Base-by-base conservation (phyloP, 2,329 filamentous ascomycete species). In the Alternaria sp. region DNA sequence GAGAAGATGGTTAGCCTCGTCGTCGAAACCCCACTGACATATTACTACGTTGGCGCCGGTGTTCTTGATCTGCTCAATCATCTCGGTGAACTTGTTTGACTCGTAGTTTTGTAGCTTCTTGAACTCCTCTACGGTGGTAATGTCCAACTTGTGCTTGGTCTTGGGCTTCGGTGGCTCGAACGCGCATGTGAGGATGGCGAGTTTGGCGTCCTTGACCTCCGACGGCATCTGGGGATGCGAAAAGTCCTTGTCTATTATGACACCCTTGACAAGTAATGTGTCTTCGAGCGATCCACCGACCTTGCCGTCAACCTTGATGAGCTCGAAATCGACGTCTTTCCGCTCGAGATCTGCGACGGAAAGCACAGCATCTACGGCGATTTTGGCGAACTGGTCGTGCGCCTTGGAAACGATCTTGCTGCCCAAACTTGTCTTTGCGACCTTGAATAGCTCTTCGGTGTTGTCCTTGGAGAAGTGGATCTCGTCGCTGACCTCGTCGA, bases 341-440 rank as follows among this genome's bases (percentile, higher is more conserved):
- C 94, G 91, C 79, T 97, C 93, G 59, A 99, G 86, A 79, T 99
- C 96, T 56, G 96, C 96, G 62, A 99, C 96, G 2, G 94, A 97
- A 64, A 99, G 88, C 54, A 99, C 95, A 46, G 96, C 96, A 77
- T 99, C 96, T 49, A 99, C 93, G 57, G 96, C 96, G 76, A 99
- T 99, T 72, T 96, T 91, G 77, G 96, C 92, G 78, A 99, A 99
- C 80, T 98, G 95, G 81, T 98, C 95, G 83, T 99, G 96, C 45
- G 96, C 93, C 83, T 97, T 99, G 79, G 94, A 98, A 54, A 99
- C 96, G 78, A 99, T 99, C 86, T 99, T 99, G 87, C 93, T 97
- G 73, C 96, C 96, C 80, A 99, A 83, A 82, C 93, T 96, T 67
- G 96, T 99, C 83, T 93, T 93, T 63, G 96, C 96, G 32, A 98